Evolutionary conservation across 148 eudicot species (phyloP), one percentile per base, ranked within the genome.

Genomic region (Rhododendron simsii): DNA sequence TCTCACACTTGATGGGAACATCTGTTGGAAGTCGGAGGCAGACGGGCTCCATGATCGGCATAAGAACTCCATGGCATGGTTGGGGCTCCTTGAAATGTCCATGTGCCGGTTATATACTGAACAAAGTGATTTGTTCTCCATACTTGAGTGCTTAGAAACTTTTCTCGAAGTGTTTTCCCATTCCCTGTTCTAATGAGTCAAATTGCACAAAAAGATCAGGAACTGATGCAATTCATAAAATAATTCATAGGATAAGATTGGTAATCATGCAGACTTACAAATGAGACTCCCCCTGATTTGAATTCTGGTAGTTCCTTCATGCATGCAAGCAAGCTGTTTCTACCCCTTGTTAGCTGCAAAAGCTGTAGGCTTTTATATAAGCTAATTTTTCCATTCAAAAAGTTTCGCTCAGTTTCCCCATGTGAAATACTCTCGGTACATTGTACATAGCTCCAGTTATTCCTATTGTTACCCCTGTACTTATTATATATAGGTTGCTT

Each of bases 41-140:
- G 91, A 86, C 3, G 89, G 74, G 87, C 88, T 90, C 91, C 89
- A 90, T 16, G 89, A 77, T 80, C 91, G 80, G 45, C 88, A 53
- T 33, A 86, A 80, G 87, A 90, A 90, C 82, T 90, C 88, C 87
- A 90, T 85, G 12, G 91, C 87, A 85, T 39, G 44, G 55, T 41
- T 45, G 51, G 87, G 87, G 83, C 89, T 84, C 65, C 65, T 78
- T 37, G 86, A 77, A n/a, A 73, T 83, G 76, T 88, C 90, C 51
- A 53, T 26, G 69, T 53, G 50, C 83, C 84, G 67, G 28, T 83
- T 55, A 83, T 84, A 37, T 81, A 18, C 53, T 12, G 85, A 84
- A 74, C 76, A 84, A 8, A 45, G 51, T 28, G 76, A 44, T 77
- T 37, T 75, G 59, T 51, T 85, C 83, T 63, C 76, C n/a, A 26